A percentile compares a stretch with the other conserved stretches of the same genome.
phyloP scores from a whole-genome alignment of 257 asterid genomes.

The Paulownia fortunei region DNA sequence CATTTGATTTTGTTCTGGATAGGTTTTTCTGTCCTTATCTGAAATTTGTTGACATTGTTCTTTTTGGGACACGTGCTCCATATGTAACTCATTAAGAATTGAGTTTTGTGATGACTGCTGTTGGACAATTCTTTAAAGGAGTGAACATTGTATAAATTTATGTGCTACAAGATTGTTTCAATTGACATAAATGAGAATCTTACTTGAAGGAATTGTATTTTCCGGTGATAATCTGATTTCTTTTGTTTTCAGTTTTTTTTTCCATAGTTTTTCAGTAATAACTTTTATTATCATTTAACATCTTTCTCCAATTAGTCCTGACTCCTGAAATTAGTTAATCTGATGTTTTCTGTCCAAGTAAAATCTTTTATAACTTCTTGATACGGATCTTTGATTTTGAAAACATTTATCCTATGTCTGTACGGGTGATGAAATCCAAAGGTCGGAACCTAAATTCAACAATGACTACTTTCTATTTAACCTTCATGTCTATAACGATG shows the following conservation, averaged over 20 bases:
- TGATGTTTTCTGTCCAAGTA: conserved; percentile 4
- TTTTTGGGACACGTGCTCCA: conserved; percentile 20
- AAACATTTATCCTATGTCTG: conserved; percentile 2
- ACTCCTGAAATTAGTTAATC: conserved; percentile 14
- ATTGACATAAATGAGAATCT: conserved; percentile 25
- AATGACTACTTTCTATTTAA: background rate
- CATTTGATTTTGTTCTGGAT: conserved; percentile 15
- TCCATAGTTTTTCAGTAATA: background rate
- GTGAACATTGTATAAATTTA: conserved; percentile 10
- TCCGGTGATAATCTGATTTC: background rate
- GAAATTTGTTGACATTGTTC: conserved; percentile 11
- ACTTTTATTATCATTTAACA: conserved; percentile 12
- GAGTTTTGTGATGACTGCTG: background rate
- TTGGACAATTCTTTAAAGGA: conserved; percentile 3
- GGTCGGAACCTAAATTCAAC: conserved; percentile 8
- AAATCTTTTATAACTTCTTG: conserved; percentile 9
- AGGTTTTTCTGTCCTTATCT: background rate
- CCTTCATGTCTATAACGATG: conserved; percentile 22
- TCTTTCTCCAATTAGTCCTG: conserved; percentile 28
- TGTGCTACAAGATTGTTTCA: conserved; percentile 22
- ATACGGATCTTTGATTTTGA: background rate
- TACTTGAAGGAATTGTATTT: conserved; percentile 11
- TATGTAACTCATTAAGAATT: conserved; percentile 11
- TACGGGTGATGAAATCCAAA: background rate
- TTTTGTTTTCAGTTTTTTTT: background rate